Percentiles rank a stretch among this genome's conserved stretches.
phyloP scores from a whole-genome alignment of 768 basidiomycete species.

The Pulveroboletus ravenelii region DNA sequence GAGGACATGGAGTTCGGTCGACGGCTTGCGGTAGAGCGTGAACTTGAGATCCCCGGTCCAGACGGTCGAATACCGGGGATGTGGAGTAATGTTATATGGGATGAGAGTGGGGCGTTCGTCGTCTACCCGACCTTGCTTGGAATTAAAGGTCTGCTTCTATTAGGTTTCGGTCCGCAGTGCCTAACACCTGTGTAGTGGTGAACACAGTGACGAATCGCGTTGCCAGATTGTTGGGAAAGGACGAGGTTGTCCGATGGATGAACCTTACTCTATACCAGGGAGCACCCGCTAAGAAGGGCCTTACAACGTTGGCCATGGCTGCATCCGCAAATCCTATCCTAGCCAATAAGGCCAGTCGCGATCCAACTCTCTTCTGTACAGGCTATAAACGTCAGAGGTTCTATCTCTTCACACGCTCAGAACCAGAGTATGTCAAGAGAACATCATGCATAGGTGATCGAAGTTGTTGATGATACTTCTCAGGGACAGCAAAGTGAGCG shows the following conservation, averaged over 20 bases:
- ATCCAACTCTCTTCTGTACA: conserved; percentile 90
- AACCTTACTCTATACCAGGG: conserved; percentile 92
- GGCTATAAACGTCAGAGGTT: conserved; percentile 91
- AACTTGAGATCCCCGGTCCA: conserved; percentile 77
- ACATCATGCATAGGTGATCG: not conserved
- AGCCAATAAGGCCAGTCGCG: conserved; percentile 75
- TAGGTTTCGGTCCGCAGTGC: not conserved
- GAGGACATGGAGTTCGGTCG: conserved; percentile 99
- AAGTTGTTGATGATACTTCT: not conserved
- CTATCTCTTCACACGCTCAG: conserved; percentile 88
- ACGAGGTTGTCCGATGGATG: conserved; percentile 87
- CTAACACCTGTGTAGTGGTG: conserved; percentile 54
- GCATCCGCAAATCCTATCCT: conserved; percentile 95
- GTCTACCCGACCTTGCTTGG: conserved; percentile 92
- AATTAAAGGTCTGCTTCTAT: conserved; percentile 70
- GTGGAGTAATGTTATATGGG: conserved; percentile 93
- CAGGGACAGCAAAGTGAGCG: conserved; percentile 81
- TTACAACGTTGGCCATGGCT: conserved; percentile 89
- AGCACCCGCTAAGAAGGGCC: conserved; percentile 78
- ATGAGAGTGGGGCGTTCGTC: conserved; percentile 93
- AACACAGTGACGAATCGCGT: conserved; percentile 95
- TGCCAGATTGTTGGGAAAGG: conserved; percentile 82
- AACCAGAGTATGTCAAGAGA: conserved; percentile 72
- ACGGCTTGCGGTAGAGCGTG: conserved; percentile 86
- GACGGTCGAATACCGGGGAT: conserved; percentile 69